Evolutionary conservation across 352 stramenopile genomes (phyloP), one percentile per base, ranked within the genome.

Genomic region (Saprolegnia parasitica): DNA sequence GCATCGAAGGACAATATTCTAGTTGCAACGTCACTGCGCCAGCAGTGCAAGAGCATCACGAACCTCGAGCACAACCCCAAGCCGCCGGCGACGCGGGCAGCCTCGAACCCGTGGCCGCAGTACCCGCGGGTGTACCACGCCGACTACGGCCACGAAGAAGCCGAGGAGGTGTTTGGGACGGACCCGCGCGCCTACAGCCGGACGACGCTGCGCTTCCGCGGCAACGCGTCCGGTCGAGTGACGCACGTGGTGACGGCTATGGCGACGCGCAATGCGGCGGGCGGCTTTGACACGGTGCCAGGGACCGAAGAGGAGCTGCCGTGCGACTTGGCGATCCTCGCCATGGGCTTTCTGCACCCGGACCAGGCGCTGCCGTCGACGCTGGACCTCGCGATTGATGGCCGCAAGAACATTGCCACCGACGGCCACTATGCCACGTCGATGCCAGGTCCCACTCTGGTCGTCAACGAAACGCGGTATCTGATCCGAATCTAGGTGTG

Each of bases 141-240:
- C n/a, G 97, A 99, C 77, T 99, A 99, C 71, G 96, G 97, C 54
- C 97, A 99, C 81, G 95, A 90, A 40, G 97, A 99, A 86, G 95
- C 98, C 40, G 80, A 80, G 20, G 78, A 81, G 0, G 76, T 99
- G 86, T 95, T 97, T 78, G 76, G 92, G 82, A 67, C 96, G 77
- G 95, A 99, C 88, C 88, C 88, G 45, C 81, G 88, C 15, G 76
- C 84, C 70, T 96, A 93, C 74, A 75, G 77, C n/a, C 73, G 80
- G 47, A 77, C 88, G 52, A 96, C 86, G 10, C 89, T 91, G 71
- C 78, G 73, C 54, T 91, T 96, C 67, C 81, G 88, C 66, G 85
- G 84, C 60, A 92, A 96, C 68, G 85, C 83, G 20, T 68, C 80
- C 20, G 76, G 78, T 55, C 85, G 92, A 54, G 76, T 96, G 46